Conservation (phyloP, 2,329 filamentous ascomycete genomes). For the Stachybotrys chlorohalonatus region DNA sequence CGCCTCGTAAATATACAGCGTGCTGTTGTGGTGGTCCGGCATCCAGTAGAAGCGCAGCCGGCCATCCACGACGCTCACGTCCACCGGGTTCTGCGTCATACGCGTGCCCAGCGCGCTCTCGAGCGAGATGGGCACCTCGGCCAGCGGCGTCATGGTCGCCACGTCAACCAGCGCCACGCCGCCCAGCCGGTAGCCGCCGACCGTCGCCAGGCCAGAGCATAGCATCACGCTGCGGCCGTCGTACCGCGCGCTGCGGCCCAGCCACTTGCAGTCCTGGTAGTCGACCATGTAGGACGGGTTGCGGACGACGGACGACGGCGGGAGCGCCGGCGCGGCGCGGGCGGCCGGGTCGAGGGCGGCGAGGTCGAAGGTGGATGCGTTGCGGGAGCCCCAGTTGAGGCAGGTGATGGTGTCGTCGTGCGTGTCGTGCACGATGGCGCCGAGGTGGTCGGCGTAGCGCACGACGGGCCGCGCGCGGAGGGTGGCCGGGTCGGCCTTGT, state of each 20-base stretch:
- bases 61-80: conserved; percentile 32
- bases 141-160: conserved; percentile 32
- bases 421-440: conserved; percentile 35
- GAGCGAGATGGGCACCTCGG: conserved; percentile 35
- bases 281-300: conserved; percentile 37
- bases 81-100: conserved; percentile 39
- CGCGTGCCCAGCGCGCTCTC: conserved; percentile 26
- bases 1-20: conserved; percentile 37
- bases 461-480: conserved; percentile 25
- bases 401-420: conserved; percentile 22
- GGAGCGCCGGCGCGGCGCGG: conserved; percentile 6
- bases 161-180: conserved; percentile 38
- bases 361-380: conserved; percentile 27
- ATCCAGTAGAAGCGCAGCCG: conserved; percentile 35
- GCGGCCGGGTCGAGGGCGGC: conserved; percentile 3
- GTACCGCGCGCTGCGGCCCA: conserved; percentile 29
- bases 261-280: conserved; percentile 43
- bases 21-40: conserved; percentile 36
- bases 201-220: conserved; percentile 33
- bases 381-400: conserved; percentile 37
- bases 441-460: conserved; percentile 31
- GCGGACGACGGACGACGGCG: conserved; percentile 8
- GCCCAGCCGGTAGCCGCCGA: conserved; percentile 26
- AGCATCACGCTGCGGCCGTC: conserved; percentile 33
- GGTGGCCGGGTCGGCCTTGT: conserved; percentile 26